Evolutionary conservation across 2,329 filamentous ascomycete species (phyloP).

Genomic region (Laburnicola sp.): DNA sequence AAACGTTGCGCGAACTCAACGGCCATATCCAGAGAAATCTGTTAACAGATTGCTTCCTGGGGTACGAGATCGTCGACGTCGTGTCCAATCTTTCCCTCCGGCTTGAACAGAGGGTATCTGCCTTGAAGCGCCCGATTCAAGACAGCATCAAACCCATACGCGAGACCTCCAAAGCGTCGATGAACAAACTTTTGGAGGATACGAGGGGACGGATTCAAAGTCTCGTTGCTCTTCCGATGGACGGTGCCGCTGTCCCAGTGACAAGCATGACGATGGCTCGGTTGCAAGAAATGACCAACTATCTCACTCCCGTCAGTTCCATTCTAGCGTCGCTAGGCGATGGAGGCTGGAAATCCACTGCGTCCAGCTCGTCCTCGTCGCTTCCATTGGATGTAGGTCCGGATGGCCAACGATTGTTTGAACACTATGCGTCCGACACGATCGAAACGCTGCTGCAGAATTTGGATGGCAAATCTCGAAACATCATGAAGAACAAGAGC

Average conservation of each 20-base stretch:
- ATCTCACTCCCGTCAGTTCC: conserved; percentile 80
- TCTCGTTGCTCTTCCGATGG: conserved; percentile 70
- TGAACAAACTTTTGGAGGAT: conserved; percentile 82
- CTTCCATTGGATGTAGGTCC: conserved; percentile 78
- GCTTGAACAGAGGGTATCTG: conserved; percentile 79
- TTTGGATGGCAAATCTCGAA: conserved; percentile 73
- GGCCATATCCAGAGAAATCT: conserved; percentile 84
- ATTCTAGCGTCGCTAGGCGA: conserved; percentile 92
- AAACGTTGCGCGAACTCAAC: conserved; percentile 87
- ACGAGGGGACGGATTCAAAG: conserved; percentile 69
- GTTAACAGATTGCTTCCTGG: conserved; percentile 88
- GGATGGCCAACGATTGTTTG: conserved; percentile 76
- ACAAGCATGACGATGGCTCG: conserved; percentile 84
- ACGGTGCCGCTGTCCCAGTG: conserved; percentile 76
- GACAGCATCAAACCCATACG: conserved; percentile 86
- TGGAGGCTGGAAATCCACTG: conserved; percentile 71
- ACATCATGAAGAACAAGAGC: conserved; percentile 72
- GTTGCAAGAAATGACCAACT: conserved; percentile 83
- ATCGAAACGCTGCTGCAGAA: conserved; percentile 77
- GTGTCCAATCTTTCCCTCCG: conserved; percentile 77
- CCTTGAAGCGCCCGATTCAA: conserved; percentile 79
- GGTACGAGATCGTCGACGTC: conserved; percentile 93
- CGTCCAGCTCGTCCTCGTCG: conserved; percentile 62
- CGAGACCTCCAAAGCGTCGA: conserved; percentile 85
- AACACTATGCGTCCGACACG: conserved; percentile 86